Evolutionary conservation across 805 yeast species (phyloP), one percentile per base, ranked within the genome.

Genomic region (Wickerhamomyces alni): DNA sequence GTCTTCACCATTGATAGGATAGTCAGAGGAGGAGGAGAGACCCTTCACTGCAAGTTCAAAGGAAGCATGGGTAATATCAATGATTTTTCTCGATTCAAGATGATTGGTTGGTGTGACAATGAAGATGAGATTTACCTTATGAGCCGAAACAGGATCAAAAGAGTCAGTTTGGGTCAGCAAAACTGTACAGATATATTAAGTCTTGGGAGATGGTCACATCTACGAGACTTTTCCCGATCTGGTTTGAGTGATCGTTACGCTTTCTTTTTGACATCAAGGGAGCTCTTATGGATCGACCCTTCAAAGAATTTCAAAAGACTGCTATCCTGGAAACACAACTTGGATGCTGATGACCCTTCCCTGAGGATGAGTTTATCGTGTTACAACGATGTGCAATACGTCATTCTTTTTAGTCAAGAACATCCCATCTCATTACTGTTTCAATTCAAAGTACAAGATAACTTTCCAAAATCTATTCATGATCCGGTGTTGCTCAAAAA

Each of bases 241-340:
- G 39, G 42, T 11, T 31, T 36, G 4, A 52, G 52, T 30, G 66
- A 56, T 8, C 47, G 61, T 3, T 63, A 68, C 42, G 61, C 71
- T 4, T 69, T 82, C 30, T 50, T 84, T 6, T 59, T 87, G 21
- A 85, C 95, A 0, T 71, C 87, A 1, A 74, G 71, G 41, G 89
- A 84, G 49, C 37, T 88, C 8, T 70, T 77, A 0, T 63, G 88
- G 69, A 48, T 81, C 16, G 64, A 59, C 16, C 44, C 64, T 11
- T 54, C 55, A 15, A 39, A 47, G 13, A 59, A 61, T 1, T 52
- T 75, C n/a, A 60, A 60, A 24, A 67, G 83, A 41, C 43, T 75
- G 2, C 51, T 87, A 1, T 73, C 89, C 0, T 84, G 94, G 89
- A 82, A 80, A 44, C 96, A 87, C 57, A 74, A 62, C 43, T 58